A percentile compares a stretch with the other conserved stretches of the same genome.
phyloP scores from a whole-genome alignment of 768 basidiomycete genomes.

The Mycena capillaripes region DNA sequence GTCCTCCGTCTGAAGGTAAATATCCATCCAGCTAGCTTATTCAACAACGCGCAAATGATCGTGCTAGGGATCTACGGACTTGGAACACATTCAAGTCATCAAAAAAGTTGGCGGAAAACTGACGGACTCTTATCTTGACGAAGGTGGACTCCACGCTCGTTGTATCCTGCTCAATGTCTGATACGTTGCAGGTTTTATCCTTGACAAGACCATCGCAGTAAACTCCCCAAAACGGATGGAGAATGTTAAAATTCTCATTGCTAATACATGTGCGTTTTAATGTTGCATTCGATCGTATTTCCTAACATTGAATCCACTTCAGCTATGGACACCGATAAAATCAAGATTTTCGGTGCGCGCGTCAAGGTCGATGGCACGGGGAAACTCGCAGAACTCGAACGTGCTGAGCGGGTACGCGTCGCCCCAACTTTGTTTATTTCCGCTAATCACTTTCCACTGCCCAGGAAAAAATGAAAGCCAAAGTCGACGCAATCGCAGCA shows the following conservation, averaged over 20 bases:
- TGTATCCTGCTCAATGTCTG: not conserved
- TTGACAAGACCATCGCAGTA: constrained; percentile 94
- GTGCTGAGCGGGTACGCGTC: constrained; percentile 84
- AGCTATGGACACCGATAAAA: constrained; percentile 99
- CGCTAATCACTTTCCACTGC: not conserved
- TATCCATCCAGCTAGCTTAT: not conserved
- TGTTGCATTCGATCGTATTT: not conserved
- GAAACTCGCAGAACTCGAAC: constrained; percentile 97
- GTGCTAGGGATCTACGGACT: constrained; percentile 89
- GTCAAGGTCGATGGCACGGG: constrained; percentile 97
- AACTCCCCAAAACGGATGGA: constrained; percentile 96
- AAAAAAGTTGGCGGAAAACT: constrained; percentile 99
- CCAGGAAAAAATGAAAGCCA: constrained; percentile 99
- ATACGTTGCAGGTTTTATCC: constrained; percentile 83
- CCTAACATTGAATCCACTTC: constrained; percentile 13
- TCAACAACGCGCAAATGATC: not conserved
- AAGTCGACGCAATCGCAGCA: constrained; percentile 93
- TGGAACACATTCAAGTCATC: constrained; percentile 99
- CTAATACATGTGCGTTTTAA: constrained; percentile 89
- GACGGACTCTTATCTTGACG: constrained; percentile 97
- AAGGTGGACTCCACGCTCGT: constrained; percentile 65
- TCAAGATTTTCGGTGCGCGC: constrained; percentile 98
- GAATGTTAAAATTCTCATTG: constrained; percentile 95
- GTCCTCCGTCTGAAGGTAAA: constrained; percentile 91
- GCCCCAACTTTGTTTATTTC: not conserved